phyloP scores from a whole-genome alignment of 192 early-diverging fungal species.

The Phlyctochytrium bullatum region DNA sequence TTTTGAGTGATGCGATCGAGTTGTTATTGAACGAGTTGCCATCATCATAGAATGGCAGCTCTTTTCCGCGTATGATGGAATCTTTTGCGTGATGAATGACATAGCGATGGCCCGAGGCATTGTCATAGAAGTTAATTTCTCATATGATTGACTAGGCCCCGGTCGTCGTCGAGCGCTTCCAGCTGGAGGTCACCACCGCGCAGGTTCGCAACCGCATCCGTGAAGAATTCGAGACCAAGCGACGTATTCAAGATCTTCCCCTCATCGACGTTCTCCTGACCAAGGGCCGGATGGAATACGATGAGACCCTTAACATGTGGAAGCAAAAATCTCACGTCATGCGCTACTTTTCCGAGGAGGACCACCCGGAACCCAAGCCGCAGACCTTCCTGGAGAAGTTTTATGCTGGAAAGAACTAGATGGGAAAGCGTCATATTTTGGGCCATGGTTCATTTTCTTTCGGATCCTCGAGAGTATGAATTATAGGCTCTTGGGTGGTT shows the following conservation, averaged over 20 bases:
- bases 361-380: constrained; percentile 54
- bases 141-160: constrained; percentile 13
- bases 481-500: too few species aligned
- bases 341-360: constrained; percentile 75
- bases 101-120: too few species aligned
- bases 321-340: constrained; percentile 76
- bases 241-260: constrained; percentile 73
- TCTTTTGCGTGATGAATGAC: too few species aligned
- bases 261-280: constrained; percentile 79
- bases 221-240: constrained; percentile 82
- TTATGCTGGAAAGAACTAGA: constrained; percentile 26
- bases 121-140: too few species aligned
- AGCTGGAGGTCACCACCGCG: constrained; percentile 63
- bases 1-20: too few species aligned
- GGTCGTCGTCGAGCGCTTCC: constrained; percentile 31
- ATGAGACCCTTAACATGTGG: constrained; percentile 82
- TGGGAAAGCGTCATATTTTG: too few species aligned
- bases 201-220: constrained; percentile 79
- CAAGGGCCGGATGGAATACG: constrained; percentile 82
- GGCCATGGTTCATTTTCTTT: too few species aligned
- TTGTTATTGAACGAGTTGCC: too few species aligned
- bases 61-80: too few species aligned
- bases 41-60: too few species aligned
- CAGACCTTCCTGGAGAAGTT: constrained; percentile 22
- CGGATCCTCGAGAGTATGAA: too few species aligned